These are phyloP conservation scores for Hyaloperonospora brassicae DNA, from an alignment of 352 stramenopile species.

Conservation along the genomic window DNA sequence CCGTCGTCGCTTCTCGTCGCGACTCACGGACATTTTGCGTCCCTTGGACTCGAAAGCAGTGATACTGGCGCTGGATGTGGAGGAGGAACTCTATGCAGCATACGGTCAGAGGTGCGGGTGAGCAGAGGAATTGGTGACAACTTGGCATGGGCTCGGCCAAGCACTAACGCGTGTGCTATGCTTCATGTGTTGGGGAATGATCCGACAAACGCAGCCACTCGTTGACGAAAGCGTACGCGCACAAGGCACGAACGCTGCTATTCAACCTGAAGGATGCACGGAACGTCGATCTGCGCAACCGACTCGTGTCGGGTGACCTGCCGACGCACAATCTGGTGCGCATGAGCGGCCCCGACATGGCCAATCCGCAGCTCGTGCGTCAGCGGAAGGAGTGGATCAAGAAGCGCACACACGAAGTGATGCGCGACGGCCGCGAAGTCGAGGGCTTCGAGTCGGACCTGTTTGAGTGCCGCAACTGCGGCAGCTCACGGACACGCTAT, in stretches of 20 bases:
- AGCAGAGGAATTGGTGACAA: too few relatives aligned
- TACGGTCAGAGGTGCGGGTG: slow-evolving; percentile 61
- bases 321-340: slow-evolving; percentile 47
- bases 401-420: slow-evolving; percentile 79
- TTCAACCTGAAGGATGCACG: slow-evolving; percentile 79
- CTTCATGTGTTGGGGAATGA: background rate
- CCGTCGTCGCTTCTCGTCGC: slow-evolving; percentile 48
- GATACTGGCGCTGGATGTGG: slow-evolving; percentile 45
- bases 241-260: slow-evolving; percentile 70
- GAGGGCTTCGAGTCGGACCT: slow-evolving; percentile 73
- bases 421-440: slow-evolving; percentile 52
- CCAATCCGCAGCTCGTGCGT: slow-evolving; percentile 74
- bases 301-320: slow-evolving; percentile 57
- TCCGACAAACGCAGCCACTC: slow-evolving; percentile 30
- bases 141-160: too few relatives aligned
- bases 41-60: slow-evolving; percentile 41
- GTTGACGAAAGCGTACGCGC: slow-evolving; percentile 67
- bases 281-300: slow-evolving; percentile 56
- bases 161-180: too few relatives aligned
- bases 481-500: slow-evolving; percentile 65
- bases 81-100: slow-evolving; percentile 45
- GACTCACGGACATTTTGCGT: slow-evolving; percentile 46
- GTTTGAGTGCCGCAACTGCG: slow-evolving; percentile 77
- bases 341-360: slow-evolving; percentile 75
- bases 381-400: slow-evolving; percentile 82